Percentiles rank a stretch among this genome's conserved stretches.
Conservation (phyloP, 1,284 basidiomycete species). For the Somion occarium region DNA sequence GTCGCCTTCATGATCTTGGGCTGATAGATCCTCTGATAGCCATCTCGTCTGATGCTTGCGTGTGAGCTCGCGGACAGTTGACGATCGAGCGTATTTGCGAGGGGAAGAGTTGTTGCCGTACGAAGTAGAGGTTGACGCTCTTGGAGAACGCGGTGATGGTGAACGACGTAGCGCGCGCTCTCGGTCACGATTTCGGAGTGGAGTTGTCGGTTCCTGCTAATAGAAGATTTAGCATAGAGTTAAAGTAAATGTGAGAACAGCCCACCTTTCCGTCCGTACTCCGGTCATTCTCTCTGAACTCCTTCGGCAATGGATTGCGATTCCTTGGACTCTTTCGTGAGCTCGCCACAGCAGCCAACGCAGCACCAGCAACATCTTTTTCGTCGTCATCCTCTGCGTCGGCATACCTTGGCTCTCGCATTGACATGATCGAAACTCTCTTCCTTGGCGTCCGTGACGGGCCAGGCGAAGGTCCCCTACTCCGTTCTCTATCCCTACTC, state of each 20-base stretch:
- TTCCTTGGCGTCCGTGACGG: slow-evolving; percentile 40
- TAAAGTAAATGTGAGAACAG: slow-evolving; percentile 11
- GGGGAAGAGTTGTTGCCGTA: slow-evolving; percentile 22
- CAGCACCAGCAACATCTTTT: slow-evolving; percentile 45
- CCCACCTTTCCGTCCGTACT: slow-evolving; percentile 42
- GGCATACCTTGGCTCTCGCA: slow-evolving; percentile 17
- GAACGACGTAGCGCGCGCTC: slow-evolving; percentile 7
- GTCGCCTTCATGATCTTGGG: slow-evolving; percentile 24
- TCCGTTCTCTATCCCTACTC: slow-evolving; percentile 11
- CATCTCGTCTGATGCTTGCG: slow-evolving; percentile 48
- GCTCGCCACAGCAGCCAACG: slow-evolving; percentile 57
- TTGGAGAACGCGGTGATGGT: slow-evolving; percentile 6
- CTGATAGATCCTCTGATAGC: slow-evolving; percentile 35
- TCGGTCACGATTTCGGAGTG: slow-evolving; percentile 11
- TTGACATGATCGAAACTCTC: slow-evolving; percentile 34
- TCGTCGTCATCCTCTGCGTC: slow-evolving; percentile 26
- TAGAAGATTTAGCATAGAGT: slow-evolving; percentile 11
- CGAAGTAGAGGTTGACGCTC: slow-evolving; percentile 1
- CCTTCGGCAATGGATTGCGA: slow-evolving; percentile 55
- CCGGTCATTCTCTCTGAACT: slow-evolving; percentile 45
- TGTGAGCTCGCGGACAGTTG: slow-evolving; percentile 41
- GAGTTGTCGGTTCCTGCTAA: slow-evolving; percentile 11
- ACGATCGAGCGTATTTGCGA: slow-evolving; percentile 32
- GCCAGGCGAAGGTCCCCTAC: slow-evolving; percentile 26
- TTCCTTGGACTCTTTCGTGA: slow-evolving; percentile 45